Base-by-base conservation (phyloP, 129 eudicot genomes). In the Arctium lappa region DNA sequence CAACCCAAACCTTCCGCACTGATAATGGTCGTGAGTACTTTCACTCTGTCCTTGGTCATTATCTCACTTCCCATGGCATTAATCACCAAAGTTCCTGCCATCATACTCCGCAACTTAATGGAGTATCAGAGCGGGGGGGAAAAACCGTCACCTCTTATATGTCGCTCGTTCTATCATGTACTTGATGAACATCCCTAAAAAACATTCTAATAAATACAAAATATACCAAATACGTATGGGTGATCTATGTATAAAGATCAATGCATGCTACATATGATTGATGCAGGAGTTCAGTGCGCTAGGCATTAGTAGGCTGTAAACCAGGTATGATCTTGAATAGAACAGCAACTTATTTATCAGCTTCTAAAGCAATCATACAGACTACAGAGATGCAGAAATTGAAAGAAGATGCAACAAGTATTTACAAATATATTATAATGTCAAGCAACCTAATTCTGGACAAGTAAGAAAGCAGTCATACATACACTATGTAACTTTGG, bases 291-390 rank as follows among this genome's bases (percentile, higher is more conserved):
- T 77, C 44, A 42, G 50, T 22, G 73, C 72, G 18, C 39, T 39
- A 81, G 42, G 39, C n/a, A 10, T 40, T 75, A 66, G 27, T 74
- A 74, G 34, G n/a, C 65, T 66, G 18, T 37, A 38, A 81, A 60
- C 72, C 42, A 73, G n/a, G 53, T 71, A 81, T 63, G 36, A 32
- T 74, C 69, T 65, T 63, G 48, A 74, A 74, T 42, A n/a, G 29
- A 82, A 71, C 32, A 56, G 65, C 72, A 81, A 73, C 62, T 39
- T 40, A 73, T 37, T 38, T 62, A 78, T 63, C 81, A 78, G 60
- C 60, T 72, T 62, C 56, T 34, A 78, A 62, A 78, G 46, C 73
- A 63, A 78, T 69, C 81, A 78, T 63, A 29, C 27, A 29, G 66
- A 15, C 66, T 15, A 56, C 4, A 53, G 18, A 53, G 63, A 53